These are phyloP conservation scores for Fusarium hainanense DNA, from an alignment of 2,329 filamentous ascomycete genomes.

Conservation along the genomic window DNA sequence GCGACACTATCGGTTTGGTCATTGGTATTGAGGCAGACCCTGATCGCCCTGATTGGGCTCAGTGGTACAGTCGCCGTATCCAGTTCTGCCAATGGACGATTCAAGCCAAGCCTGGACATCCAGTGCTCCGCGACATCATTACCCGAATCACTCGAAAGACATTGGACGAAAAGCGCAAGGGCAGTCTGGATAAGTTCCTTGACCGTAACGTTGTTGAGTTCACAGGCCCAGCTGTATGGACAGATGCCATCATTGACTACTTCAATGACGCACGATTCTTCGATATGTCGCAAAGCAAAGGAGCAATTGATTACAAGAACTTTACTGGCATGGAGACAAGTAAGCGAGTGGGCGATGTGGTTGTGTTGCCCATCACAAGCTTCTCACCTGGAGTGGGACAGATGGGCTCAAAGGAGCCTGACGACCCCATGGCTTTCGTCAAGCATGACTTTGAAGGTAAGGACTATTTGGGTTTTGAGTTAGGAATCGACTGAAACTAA, in stretches of 20 bases:
- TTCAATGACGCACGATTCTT: slow-evolving; percentile 94
- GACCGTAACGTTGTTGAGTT: slow-evolving; percentile 89
- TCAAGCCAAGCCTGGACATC: slow-evolving; percentile 93
- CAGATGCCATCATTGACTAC: slow-evolving; percentile 89
- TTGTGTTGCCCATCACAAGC: slow-evolving; percentile 94
- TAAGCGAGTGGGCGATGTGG: slow-evolving; percentile 92
- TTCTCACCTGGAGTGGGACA: slow-evolving; percentile 95
- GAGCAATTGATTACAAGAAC: slow-evolving; percentile 83
- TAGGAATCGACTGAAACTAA: slow-evolving; percentile 1
- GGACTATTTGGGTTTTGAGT: slow-evolving; percentile 30
- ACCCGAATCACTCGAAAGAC: slow-evolving; percentile 86
- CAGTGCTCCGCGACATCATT: slow-evolving; percentile 88
- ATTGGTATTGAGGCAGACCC: slow-evolving; percentile 97
- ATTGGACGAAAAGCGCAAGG: slow-evolving; percentile 75
- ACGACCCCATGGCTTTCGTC: slow-evolving; percentile 97
- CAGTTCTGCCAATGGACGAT: slow-evolving; percentile 99
- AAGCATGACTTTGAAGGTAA: slow-evolving; percentile 96
- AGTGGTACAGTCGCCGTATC: slow-evolving; percentile 96
- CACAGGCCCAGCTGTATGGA: slow-evolving; percentile 95
- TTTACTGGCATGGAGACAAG: slow-evolving; percentile 88
- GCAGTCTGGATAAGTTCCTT: slow-evolving; percentile 67
- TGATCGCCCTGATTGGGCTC: slow-evolving; percentile 88
- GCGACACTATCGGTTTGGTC: slow-evolving; percentile 83
- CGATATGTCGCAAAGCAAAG: slow-evolving; percentile 76
- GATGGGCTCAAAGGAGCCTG: slow-evolving; percentile 88